Base-by-base conservation (phyloP, 495 filamentous ascomycete genomes). In the Xylaria flabelliformis region DNA sequence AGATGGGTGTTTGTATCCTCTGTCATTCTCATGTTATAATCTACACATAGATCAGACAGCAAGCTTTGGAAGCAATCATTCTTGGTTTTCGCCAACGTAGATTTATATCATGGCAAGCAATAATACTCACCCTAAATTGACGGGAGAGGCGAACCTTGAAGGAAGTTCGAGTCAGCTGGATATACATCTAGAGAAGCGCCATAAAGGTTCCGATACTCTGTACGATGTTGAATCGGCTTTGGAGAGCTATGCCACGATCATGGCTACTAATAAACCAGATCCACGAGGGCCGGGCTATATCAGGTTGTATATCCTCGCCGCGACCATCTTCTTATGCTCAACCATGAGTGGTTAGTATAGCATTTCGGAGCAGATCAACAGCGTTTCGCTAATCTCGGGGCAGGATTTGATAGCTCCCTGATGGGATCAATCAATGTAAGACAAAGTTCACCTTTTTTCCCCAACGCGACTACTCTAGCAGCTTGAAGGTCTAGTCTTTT, bases 341-440 rank as follows among this genome's bases (percentile, higher is more conserved):
- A 79, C 74, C 15, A 75, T 79, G 69, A 80, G 78, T 32, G 79
- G 79, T 74, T 29, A 74, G 74, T 72, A 64, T 51, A 19, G 4
- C 6, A 48, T 19, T 64, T 24, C 17, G 21, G 58, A 41, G 36
- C 6, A 19, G 1, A 34, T 39, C 34, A 32, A 17, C 7, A 3
- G 32, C 17, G 17, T 32, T 39, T 64, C 4, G 17, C 66, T 78
- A 19, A 79, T 46, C 36, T 44, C n/a, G 24, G 9, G 21, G 1
- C 42, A 79, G 77, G 77, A 12, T 79, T 79, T 32, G 79, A 81
- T 29, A 76, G 78, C 26, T 78, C 78, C 29, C 48, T 81, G 12
- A 81, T 81, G 79, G 75, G 79, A 58, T 77, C 75, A 24, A 78
- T 80, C 21, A 80, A 80, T 74, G 77, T 79, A 69, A 67, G 73